Evolutionary conservation across 495 filamentous ascomycete genomes (phyloP).

Genomic region (Astrocystis sublimbata): DNA sequence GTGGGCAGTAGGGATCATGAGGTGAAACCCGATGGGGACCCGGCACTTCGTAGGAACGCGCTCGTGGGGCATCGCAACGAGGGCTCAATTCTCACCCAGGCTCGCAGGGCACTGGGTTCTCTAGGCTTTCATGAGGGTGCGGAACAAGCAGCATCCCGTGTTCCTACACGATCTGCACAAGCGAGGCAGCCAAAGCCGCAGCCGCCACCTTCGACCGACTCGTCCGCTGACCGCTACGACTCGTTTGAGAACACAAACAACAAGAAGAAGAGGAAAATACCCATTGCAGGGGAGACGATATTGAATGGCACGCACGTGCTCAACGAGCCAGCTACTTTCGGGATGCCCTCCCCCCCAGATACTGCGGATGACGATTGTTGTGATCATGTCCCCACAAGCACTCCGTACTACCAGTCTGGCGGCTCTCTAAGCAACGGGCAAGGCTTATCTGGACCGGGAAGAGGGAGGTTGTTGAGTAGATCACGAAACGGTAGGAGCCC

Average conservation of each 20-base stretch:
- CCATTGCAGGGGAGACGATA: slow-evolving; percentile 69
- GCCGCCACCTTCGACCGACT: slow-evolving; percentile 50
- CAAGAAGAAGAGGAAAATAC: slow-evolving; percentile 99
- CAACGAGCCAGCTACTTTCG: slow-evolving; percentile 44
- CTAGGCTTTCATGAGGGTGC: slow-evolving; percentile 28
- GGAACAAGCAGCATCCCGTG: slow-evolving; percentile 27
- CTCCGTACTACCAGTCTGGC: slow-evolving; percentile 39
- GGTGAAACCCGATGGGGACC: slow-evolving; percentile 33
- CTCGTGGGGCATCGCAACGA: slow-evolving; percentile 42
- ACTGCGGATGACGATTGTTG: slow-evolving; percentile 32
- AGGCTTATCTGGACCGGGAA: slow-evolving; percentile 73
- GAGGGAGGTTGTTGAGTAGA: slow-evolving; percentile 78
- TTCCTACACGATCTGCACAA: slow-evolving; percentile 31
- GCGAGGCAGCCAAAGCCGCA: slow-evolving; percentile 46
- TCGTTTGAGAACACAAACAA: slow-evolving; percentile 99
- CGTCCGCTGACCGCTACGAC: slow-evolving; percentile 85
- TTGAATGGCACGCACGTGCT: slow-evolving; percentile 54
- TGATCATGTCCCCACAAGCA: slow-evolving; percentile 39
- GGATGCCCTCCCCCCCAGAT: slow-evolving; percentile 25
- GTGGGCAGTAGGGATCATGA: slow-evolving; percentile 33
- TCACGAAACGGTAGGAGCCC: slow-evolving; percentile 65
- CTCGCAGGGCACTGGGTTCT: slow-evolving; percentile 26
- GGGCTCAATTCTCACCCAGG: slow-evolving; percentile 33
- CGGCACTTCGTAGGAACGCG: slow-evolving; percentile 29
- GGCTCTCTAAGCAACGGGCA: slow-evolving; percentile 50